Conservation (phyloP, 148 eudicot genomes). For the Fagopyrum homotropicum region DNA sequence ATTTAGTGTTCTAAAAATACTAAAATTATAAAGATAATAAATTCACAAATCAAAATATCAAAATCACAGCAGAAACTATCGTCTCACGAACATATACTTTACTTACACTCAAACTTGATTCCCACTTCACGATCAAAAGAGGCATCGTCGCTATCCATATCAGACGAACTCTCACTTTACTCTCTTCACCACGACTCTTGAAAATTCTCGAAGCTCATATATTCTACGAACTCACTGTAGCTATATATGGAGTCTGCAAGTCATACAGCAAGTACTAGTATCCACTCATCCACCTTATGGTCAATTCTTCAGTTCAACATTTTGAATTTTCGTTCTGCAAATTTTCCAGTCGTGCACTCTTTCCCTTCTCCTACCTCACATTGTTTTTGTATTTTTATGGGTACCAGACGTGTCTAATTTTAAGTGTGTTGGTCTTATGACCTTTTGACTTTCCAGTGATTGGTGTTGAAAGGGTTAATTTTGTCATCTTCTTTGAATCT, state of each 20-base stretch:
- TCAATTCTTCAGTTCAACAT: not conserved
- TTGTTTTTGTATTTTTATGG: not conserved
- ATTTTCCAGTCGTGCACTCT: conserved; percentile 6
- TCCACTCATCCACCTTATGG: not conserved
- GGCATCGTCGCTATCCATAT: not conserved
- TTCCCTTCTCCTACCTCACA: not conserved
- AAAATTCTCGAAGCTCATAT: no score
- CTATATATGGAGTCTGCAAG: not conserved
- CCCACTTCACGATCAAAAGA: not conserved
- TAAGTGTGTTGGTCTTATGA: not conserved
- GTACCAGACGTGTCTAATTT: not conserved
- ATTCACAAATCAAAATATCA: not conserved
- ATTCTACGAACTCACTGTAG: not conserved
- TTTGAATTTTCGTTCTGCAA: not conserved
- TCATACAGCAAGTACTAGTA: not conserved
- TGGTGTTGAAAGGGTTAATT: not conserved
- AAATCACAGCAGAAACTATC: not conserved
- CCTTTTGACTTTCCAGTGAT: not conserved
- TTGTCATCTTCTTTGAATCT: not conserved
- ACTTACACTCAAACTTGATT: not conserved
- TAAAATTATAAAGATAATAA: no score
- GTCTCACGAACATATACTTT: not conserved
- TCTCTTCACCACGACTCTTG: not conserved
- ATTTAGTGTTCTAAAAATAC: no score
- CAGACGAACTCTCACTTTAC: not conserved